These are phyloP conservation scores for Rhodotorula sp. DNA, from an alignment of 1,284 basidiomycete genomes.

Conservation along the genomic window DNA sequence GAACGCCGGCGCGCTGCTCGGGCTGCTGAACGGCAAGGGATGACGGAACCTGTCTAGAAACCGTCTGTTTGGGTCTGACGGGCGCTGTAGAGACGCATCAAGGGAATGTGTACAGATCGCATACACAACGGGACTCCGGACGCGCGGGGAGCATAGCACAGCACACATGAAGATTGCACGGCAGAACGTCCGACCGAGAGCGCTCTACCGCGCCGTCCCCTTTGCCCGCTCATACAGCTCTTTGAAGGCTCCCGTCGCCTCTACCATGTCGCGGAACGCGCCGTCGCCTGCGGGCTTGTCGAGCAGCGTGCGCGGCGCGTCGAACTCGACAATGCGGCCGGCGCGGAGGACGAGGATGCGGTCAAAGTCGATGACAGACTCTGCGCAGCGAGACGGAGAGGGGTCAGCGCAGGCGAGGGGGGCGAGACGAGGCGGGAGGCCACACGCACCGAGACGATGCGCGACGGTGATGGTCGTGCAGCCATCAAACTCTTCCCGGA, in stretches of 20 bases:
- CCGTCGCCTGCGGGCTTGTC: constrained; percentile 15
- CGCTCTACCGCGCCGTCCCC: neutral
- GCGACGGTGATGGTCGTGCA: constrained; percentile 39
- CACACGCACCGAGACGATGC: constrained; percentile 34
- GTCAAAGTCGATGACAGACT: constrained; percentile 40
- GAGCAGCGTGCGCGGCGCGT: constrained; percentile 30
- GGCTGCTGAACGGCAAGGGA: constrained; percentile 19
- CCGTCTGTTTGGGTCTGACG: neutral
- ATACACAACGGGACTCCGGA: neutral
- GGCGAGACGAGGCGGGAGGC: no score
- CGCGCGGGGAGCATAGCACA: neutral
- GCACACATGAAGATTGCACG: neutral
- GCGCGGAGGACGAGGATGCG: constrained; percentile 36
- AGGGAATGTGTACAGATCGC: no score
- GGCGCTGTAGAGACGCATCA: no score
- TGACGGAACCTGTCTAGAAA: neutral
- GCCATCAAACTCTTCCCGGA: constrained; percentile 39
- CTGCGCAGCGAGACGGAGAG: neutral
- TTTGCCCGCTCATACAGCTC: constrained; percentile 25
- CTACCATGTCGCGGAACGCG: constrained; percentile 28
- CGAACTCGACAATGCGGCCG: constrained; percentile 35
- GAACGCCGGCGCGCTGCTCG: constrained; percentile 18
- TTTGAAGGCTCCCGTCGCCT: constrained; percentile 32
- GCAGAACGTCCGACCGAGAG: neutral
- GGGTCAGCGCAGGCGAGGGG: neutral